Evolutionary conservation across 208 protist genomes (phyloP), one percentile per base, ranked within the genome.

Genomic region (Wallacemonas sp.): DNA sequence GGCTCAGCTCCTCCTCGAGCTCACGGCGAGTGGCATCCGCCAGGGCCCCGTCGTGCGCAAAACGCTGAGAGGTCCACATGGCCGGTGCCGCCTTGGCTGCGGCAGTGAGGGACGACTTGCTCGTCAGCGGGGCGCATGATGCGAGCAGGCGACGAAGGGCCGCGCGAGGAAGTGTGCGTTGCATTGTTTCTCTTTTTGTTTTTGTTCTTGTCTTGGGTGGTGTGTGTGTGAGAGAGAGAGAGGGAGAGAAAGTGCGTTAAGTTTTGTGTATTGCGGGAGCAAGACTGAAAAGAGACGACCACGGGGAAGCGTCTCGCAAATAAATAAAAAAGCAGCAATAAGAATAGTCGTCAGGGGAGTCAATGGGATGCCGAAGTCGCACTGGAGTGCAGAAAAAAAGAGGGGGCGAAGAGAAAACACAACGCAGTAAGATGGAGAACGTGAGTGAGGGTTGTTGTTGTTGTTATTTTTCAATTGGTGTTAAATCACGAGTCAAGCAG

Each of bases 1-100:
- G 87, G 55, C 77, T 76, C 70, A 86, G 77, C 76, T 97, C 92
- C 52, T 95, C 92, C 64, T 92, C 83, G 45, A 97, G 55, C 79
- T 97, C 87, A 44, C 78, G 77, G 29, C 77, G 79, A 14, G 77
- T 82, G 12, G 77, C 77, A 8, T 85, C 78, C 12, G 76, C 70
- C 18, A 96, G 74, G 14, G 70, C 76, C 31, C 74, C 72, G 67
- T 91, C 61, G 48, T 79, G 79, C 16, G 80, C 86, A 38, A 74
- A 79, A 54, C 91, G 91, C 31, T 62, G 45, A 20, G 46, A 14
- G 0, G 46, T 22, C 42, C 55, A 49, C 12, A 65, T 28, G 44
- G 70, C 64, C 18, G 72, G 65, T 8, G 42, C 22, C 45, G 57
- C 57, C 28, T 20, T 41, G 2, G 57, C n/a, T 16, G 38, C 22